Evolutionary conservation across 768 basidiomycete genomes (phyloP), one percentile per base, ranked within the genome.

Genomic region (Kondoa malvinella): DNA sequence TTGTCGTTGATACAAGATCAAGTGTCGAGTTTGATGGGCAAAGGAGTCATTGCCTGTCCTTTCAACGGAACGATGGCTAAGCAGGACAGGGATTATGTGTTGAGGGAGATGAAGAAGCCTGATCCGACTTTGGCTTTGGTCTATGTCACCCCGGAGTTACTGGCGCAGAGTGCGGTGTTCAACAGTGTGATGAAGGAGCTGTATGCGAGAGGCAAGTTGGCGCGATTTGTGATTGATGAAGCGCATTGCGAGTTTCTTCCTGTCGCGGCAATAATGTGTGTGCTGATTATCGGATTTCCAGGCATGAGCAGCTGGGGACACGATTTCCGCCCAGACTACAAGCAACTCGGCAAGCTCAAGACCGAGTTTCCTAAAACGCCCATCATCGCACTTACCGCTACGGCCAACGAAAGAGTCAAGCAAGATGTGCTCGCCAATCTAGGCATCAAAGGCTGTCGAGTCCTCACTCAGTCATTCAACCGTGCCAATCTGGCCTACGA

Each of bases 311-410:
- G 32, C 56, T 62, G 29, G 56, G 56, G 40, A 50, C 33, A 8
- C 57, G 30, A 59, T 40, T 63, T 67, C 71, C 68, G 74, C 1
- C 74, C 74, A 21, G 69, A 94, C 87, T 90, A 90, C 75, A 81
- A 82, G 65, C 78, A 80, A 30, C 79, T 96, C 50, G 83, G 82
- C 16, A 76, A 80, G 33, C 81, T 96, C 34, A 86, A 92, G 58
- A 79, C 81, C 16, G 82, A 83, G 17, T 96, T 84, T 78, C 88
- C 89, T 0, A 76, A 81, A 4, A 81, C 91, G 0, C 94, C 95
- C 0, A 87, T 97, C 73, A 95, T 96, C 84, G 95, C 95, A 0
- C 81, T 97, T 59, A 99, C 95, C 0, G 95, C 92, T 4, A 99
- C 94, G 0, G 95, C 94, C 2, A 90, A 89, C 74, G 79, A 81